A percentile compares a stretch with the other conserved stretches of the same genome.
These are phyloP conservation scores for Salvia hispanica DNA, from an alignment of 257 asterid species.

Conservation along the genomic window DNA sequence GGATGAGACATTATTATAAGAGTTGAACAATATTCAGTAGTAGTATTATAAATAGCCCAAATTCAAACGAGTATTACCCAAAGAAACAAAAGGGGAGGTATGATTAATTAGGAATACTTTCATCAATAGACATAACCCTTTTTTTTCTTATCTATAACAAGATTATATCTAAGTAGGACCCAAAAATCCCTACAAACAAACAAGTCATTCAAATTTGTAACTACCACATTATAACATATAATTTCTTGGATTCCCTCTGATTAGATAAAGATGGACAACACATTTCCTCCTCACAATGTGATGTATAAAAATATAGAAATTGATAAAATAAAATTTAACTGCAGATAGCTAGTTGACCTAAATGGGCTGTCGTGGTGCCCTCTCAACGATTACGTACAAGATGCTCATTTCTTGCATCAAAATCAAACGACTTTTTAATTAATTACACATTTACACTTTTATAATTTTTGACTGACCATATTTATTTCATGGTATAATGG, in stretches of 20 bases:
- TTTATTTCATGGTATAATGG: neutral
- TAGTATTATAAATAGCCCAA: too few relatives aligned
- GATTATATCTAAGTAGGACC: constrained; percentile 28
- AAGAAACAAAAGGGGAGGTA: too few relatives aligned
- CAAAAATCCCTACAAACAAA: constrained; percentile 7
- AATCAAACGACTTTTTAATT: constrained; percentile 20
- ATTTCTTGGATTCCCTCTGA: constrained; percentile 20
- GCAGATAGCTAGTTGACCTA: constrained; percentile 43
- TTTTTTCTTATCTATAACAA: neutral
- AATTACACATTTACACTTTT: neutral
- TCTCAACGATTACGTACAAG: constrained; percentile 30
- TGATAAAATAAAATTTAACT: neutral
- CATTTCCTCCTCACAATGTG: neutral
- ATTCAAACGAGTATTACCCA: too few relatives aligned
- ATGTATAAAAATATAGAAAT: neutral
- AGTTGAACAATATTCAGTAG: too few relatives aligned
- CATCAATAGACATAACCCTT: too few relatives aligned
- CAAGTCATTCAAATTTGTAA: neutral
- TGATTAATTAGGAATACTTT: too few relatives aligned
- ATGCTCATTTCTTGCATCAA: constrained; percentile 24
- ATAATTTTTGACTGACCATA: neutral
- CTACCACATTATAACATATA: neutral
- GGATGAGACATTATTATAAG: too few relatives aligned
- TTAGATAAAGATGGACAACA: constrained; percentile 12
- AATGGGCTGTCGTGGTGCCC: constrained; percentile 36